phyloP scores from a whole-genome alignment of 1,284 basidiomycete genomes.

The Heimioporus punctisporus region DNA sequence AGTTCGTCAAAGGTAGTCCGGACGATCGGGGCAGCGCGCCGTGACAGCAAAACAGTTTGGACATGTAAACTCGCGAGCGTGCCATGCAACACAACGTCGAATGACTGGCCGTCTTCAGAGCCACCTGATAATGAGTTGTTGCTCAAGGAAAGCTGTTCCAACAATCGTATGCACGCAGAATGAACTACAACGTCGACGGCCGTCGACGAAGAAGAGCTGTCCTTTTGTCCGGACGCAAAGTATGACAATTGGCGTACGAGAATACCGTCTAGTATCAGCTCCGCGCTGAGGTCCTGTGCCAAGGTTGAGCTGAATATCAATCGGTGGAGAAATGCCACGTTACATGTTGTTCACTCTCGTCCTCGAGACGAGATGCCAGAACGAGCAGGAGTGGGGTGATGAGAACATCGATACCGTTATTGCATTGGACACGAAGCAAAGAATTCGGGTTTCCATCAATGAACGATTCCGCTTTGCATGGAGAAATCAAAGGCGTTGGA shows the following conservation, averaged over 20 bases:
- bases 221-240: slow-evolving; percentile 21
- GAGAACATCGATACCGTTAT: slow-evolving; percentile 36
- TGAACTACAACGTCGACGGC: slow-evolving; percentile 25
- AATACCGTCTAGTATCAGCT: slow-evolving; percentile 49
- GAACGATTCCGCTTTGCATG: slow-evolving; percentile 3
- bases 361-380: slow-evolving; percentile 39
- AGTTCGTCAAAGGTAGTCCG: slow-evolving; percentile 20
- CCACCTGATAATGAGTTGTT: neutral
- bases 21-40: neutral
- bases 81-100: slow-evolving; percentile 21
- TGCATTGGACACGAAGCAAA: slow-evolving; percentile 30
- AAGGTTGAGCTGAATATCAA: slow-evolving; percentile 11
- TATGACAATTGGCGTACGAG: slow-evolving; percentile 40
- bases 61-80: slow-evolving; percentile 20
- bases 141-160: slow-evolving; percentile 26
- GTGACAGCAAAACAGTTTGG: slow-evolving; percentile 6
- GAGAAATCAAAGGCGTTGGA: slow-evolving; percentile 3
- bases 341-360: slow-evolving; percentile 46
- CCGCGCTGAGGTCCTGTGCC: slow-evolving; percentile 41
- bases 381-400: slow-evolving; percentile 50
- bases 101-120: slow-evolving; percentile 3
- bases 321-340: slow-evolving; percentile 8
- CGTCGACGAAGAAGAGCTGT: neutral
- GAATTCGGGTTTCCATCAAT: slow-evolving; percentile 2
- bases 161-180: slow-evolving; percentile 25